Evolutionary conservation across 257 asterid genomes (phyloP).

Genomic region (Solanum virginianum): DNA sequence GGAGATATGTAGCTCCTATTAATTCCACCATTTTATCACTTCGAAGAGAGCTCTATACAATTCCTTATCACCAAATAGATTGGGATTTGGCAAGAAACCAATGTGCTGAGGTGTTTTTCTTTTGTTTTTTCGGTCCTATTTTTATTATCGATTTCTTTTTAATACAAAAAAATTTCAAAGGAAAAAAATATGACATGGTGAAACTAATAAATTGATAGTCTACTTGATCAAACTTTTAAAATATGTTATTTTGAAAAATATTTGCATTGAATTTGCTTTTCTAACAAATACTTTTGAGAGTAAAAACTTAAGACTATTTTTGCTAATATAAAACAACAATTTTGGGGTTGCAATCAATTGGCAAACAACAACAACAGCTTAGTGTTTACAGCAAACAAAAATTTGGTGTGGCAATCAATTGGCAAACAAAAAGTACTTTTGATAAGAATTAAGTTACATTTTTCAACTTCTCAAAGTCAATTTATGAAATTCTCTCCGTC

Average conservation of each 20-base stretch:
- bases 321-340: no score
- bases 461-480: no score
- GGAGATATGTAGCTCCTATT: conserved; percentile 32
- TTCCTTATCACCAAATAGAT: conserved; percentile 32
- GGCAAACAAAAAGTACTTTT: neutral
- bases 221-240: neutral
- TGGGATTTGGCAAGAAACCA: conserved; percentile 47
- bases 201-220: neutral
- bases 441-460: neutral
- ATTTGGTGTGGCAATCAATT: neutral
- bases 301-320: no score
- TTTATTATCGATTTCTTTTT: no score
- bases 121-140: neutral
- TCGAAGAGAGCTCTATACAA: conserved; percentile 36
- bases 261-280: neutral
- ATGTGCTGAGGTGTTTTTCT: conserved; percentile 47
- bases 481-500: no score
- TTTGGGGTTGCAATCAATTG: no score
- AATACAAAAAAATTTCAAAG: no score
- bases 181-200: no score
- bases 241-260: no score
- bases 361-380: no score
- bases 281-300: neutral
- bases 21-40: conserved; percentile 29
- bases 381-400: neutral